Evolutionary conservation across 2,329 filamentous ascomycete species (phyloP), one percentile per base, ranked within the genome.

Genomic region (Talaromyces sp.): DNA sequence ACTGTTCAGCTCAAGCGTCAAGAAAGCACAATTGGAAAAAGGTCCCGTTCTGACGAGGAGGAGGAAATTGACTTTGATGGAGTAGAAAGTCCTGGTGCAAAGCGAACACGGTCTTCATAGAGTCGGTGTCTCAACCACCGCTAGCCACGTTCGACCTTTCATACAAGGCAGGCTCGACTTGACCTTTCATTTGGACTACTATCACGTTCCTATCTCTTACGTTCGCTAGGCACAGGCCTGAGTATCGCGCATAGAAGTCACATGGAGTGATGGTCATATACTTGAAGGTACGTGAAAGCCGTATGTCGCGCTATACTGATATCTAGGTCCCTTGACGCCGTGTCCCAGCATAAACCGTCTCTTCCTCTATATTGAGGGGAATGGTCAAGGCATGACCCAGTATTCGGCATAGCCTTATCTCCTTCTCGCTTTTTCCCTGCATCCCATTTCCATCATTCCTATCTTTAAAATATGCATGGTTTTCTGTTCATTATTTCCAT

Each of bases 21-120:
- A 55, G 70, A 67, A 25, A 71, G 65, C 28, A 66, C 64, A 39
- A 68, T 71, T 58, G 65, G 67, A 60, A 77, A 77, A 66, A 73
- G 75, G 25, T 66, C 71, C n/a, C 75, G 75, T 52, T 73, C 73
- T 33, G 67, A 68, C 23, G 75, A 76, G 60, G 75, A 76, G 42
- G 62, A 63, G 37, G 75, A 75, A 48, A 67, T 70, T 63, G 73
- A 68, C 60, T 60, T 69, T 62, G 68, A 62, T 39, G 69, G 68
- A 66, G 67, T 60, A 33, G 65, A 65, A 14, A 64, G 66, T 42
- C 63, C 68, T 76, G 83, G 83, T 71, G 71, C 76, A 73, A 86
- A 84, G 76, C 83, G 83, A 69, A 80, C 78, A 70, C 82, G 83
- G 63, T 78, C 79, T 68, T 79, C 75, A 73, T 73, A 66, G 73